Evolutionary conservation across 140 eudicot species (phyloP).

Genomic region (Oenanthe javanica): DNA sequence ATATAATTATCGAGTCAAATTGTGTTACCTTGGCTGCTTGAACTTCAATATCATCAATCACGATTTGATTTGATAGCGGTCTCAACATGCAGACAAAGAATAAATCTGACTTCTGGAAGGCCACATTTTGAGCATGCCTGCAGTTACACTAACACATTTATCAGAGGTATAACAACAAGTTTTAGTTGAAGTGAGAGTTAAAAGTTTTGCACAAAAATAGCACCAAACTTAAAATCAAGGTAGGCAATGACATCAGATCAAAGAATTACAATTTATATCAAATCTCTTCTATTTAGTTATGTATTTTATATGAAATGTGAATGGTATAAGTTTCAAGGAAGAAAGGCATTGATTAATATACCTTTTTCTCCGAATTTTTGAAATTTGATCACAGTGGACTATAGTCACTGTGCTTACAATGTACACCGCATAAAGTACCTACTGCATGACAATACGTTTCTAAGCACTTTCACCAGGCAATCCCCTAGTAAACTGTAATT

Average conservation of each 20-base stretch:
- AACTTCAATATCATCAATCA: constrained; percentile 68
- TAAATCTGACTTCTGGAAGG: constrained; percentile 83
- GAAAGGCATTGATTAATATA: not conserved
- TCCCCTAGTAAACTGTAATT: not conserved
- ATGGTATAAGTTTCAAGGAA: not conserved
- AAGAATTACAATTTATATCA: not conserved
- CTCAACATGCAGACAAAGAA: constrained; percentile 77
- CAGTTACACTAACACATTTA: not conserved
- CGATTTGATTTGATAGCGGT: constrained; percentile 52
- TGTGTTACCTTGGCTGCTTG: constrained; percentile 71
- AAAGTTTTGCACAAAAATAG: not conserved
- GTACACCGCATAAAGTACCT: not conserved
- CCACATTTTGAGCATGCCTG: constrained; percentile 87
- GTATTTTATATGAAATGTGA: no score
- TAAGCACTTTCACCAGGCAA: not conserved
- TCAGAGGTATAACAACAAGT: not conserved
- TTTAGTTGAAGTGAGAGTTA: not conserved
- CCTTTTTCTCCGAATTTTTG: not conserved
- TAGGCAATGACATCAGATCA: not conserved
- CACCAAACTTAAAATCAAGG: constrained; percentile 3
- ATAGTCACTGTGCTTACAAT: not conserved
- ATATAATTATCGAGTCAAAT: not conserved
- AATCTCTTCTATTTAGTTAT: not conserved
- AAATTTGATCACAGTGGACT: not conserved
- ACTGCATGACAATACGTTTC: not conserved